phyloP scores from a whole-genome alignment of 306 rosid genomes.

The Leucaena leucocephala region DNA sequence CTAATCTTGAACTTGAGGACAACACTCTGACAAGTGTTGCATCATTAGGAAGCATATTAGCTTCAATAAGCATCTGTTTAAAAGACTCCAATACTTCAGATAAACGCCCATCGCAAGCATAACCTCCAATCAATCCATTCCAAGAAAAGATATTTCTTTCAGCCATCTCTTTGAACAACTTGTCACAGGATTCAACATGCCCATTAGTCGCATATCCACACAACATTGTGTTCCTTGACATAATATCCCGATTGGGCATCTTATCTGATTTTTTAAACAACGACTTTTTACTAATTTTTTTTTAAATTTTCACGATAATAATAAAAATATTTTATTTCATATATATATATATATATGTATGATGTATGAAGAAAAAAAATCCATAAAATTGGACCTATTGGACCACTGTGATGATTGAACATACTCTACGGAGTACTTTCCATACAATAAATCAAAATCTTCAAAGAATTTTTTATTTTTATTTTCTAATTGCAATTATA shows the following conservation, averaged over 20 bases:
- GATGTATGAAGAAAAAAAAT: too few relatives aligned
- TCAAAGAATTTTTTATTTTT: too few relatives aligned
- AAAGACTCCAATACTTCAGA: constrained; percentile 55
- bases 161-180: constrained; percentile 68
- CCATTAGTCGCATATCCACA: constrained; percentile 65
- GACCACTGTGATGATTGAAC: too few relatives aligned
- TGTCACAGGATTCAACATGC: constrained; percentile 54
- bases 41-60: constrained; percentile 64
- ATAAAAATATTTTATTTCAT: too few relatives aligned
- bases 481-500: too few relatives aligned
- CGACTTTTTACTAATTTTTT: too few relatives aligned
- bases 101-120: constrained; percentile 48
- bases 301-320: too few relatives aligned
- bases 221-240: constrained; percentile 79
- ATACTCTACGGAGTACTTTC: too few relatives aligned
- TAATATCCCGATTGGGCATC: constrained; percentile 62
- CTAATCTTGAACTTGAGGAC: constrained; percentile 73
- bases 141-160: constrained; percentile 78
- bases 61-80: constrained; percentile 63
- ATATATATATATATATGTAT: too few relatives aligned
- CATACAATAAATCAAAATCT: too few relatives aligned
- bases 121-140: constrained; percentile 76
- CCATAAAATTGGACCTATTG: too few relatives aligned
- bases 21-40: constrained; percentile 64
- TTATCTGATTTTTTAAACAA: constrained; percentile 30